Percentiles rank a stretch among this genome's conserved stretches.
phyloP scores from a whole-genome alignment of 2,329 filamentous ascomycete genomes.

The Monilinia aucupariae region DNA sequence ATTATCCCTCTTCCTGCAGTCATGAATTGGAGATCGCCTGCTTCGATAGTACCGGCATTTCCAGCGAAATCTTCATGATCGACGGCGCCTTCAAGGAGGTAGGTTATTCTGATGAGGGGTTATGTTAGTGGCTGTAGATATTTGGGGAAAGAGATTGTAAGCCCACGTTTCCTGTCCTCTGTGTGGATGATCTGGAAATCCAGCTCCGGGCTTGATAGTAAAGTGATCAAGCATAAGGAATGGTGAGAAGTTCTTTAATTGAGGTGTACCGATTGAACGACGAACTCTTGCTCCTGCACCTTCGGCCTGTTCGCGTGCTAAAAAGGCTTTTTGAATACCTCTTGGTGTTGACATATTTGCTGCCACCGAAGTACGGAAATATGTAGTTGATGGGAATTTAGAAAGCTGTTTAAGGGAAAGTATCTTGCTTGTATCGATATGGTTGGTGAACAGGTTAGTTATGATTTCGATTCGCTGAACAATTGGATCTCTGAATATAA shows the following conservation, averaged over 20 bases:
- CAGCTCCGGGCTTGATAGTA: conserved; percentile 69
- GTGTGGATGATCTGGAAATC: conserved; percentile 81
- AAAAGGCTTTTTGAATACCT: conserved; percentile 75
- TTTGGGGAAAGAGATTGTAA: background rate
- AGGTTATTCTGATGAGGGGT: conserved; percentile 57
- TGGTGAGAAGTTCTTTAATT: conserved; percentile 79
- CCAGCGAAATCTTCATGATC: conserved; percentile 93
- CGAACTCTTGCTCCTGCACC: conserved; percentile 83
- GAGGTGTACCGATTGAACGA: conserved; percentile 77
- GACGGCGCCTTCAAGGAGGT: conserved; percentile 76
- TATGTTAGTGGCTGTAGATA: background rate
- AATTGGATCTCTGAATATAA: conserved; percentile 28
- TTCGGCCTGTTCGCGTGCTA: conserved; percentile 80
- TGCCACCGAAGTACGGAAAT: conserved; percentile 24
- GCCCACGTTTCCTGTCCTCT: conserved; percentile 45
- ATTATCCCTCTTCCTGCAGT: conserved; percentile 87
- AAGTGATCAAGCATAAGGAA: conserved; percentile 98
- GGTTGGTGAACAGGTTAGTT: conserved; percentile 20
- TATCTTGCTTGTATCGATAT: conserved; percentile 16
- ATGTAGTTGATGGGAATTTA: conserved; percentile 21
- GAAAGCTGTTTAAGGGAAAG: conserved; percentile 21
- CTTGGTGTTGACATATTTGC: conserved; percentile 62
- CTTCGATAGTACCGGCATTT: conserved; percentile 73
- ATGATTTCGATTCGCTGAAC: conserved; percentile 21
- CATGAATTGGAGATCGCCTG: conserved; percentile 97